A percentile compares a stretch with the other conserved stretches of the same genome.
These are phyloP conservation scores for Kodamaea ohmeri DNA, from an alignment of 1,139 yeast species.

Conservation along the genomic window DNA sequence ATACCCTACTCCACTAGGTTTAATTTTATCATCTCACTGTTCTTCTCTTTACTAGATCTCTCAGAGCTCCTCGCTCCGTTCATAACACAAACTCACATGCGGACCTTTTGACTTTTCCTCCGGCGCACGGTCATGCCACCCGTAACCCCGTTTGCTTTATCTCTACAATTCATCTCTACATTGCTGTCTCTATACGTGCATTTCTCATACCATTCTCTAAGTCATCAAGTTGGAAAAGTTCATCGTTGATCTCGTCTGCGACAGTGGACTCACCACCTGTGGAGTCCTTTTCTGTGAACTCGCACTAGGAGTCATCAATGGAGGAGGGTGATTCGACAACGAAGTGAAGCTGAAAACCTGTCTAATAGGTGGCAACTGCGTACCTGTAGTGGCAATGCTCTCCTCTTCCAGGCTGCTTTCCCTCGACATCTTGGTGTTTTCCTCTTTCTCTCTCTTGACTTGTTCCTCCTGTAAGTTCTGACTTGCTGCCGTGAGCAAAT, in stretches of 20 bases:
- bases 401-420: slow-evolving; percentile 13
- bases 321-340: slow-evolving; percentile 13
- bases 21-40: no score
- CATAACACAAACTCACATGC: no score
- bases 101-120: no score
- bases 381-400: slow-evolving; percentile 42
- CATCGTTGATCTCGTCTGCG: slow-evolving; percentile 10
- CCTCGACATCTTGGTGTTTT: slow-evolving; percentile 10
- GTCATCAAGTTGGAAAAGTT: slow-evolving; percentile 18
- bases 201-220: slow-evolving; percentile 5
- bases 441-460: slow-evolving; percentile 16
- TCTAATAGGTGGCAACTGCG: slow-evolving; percentile 45
- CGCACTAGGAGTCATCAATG: slow-evolving; percentile 12
- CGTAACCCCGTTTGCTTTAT: no score
- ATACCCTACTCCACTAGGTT: no score
- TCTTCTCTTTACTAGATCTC: no score
- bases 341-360: slow-evolving; percentile 35
- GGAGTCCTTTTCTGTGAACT: slow-evolving; percentile 6
- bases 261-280: slow-evolving; percentile 10
- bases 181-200: not conserved
- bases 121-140: no score
- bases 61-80: no score
- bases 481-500: slow-evolving; percentile 23
- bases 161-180: no score
- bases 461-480: slow-evolving; percentile 21